Evolutionary conservation across 192 early-diverging fungal species (phyloP).

Genomic region (Geranomyces michiganensis): DNA sequence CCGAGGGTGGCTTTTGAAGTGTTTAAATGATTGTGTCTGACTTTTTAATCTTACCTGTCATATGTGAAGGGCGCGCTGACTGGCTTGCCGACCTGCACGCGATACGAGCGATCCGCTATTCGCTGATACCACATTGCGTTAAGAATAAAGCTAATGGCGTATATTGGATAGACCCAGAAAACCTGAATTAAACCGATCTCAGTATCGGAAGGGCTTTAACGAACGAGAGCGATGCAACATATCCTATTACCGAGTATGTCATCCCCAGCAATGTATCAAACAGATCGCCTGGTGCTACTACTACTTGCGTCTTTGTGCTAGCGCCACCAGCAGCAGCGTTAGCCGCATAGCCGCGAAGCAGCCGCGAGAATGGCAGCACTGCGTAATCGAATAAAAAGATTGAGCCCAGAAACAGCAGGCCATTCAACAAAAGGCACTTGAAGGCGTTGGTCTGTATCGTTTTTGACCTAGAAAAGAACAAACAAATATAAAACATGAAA

Average conservation of each 20-base stretch:
- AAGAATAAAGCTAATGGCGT: constrained; percentile 52
- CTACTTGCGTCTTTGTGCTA: too few species aligned
- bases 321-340: not conserved
- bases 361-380: constrained; percentile 20
- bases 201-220: not conserved
- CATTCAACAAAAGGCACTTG: constrained; percentile 56
- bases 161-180: constrained; percentile 64
- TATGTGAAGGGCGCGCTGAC: constrained; percentile 35
- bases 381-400: constrained; percentile 49
- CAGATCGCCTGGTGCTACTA: not conserved
- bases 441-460: constrained; percentile 45
- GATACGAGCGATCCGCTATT: constrained; percentile 57
- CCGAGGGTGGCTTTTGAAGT: too few species aligned
- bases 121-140: constrained; percentile 60
- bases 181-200: constrained; percentile 18
- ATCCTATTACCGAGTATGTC: constrained; percentile 12
- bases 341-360: not conserved
- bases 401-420: constrained; percentile 56
- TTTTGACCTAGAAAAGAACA: constrained; percentile 39
- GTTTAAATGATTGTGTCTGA: too few species aligned
- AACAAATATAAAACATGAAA: too few species aligned
- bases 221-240: not conserved
- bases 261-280: constrained; percentile 13
- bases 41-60: constrained; percentile 24
- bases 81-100: constrained; percentile 48